phyloP scores from a whole-genome alignment of 805 yeast species.

The Myxozyma neotropica region DNA sequence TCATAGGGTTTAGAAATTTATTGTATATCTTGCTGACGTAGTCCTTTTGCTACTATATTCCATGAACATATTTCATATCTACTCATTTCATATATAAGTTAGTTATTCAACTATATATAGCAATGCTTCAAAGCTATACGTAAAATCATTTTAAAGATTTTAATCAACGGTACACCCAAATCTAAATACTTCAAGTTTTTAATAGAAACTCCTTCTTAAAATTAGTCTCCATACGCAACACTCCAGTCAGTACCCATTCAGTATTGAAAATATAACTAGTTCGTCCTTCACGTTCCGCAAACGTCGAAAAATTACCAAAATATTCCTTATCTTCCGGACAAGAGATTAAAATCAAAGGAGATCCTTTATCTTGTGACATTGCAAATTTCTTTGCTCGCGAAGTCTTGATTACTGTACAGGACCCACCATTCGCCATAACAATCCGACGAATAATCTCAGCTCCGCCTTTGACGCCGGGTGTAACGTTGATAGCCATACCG shows the following conservation, averaged over 20 bases:
- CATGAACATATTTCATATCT: too few species aligned
- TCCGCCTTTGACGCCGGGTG: slow-evolving; percentile 64
- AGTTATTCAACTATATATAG: too few species aligned
- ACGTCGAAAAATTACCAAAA: slow-evolving; percentile 14
- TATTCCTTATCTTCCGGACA: slow-evolving; percentile 30
- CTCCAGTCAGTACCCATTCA: slow-evolving; percentile 37
- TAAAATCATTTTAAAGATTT: too few species aligned
- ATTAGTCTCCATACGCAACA: slow-evolving; percentile 32
- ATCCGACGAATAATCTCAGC: slow-evolving; percentile 57
- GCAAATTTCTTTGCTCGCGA: slow-evolving; percentile 31
- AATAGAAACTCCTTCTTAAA: slow-evolving; percentile 28
- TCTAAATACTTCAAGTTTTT: neutral
- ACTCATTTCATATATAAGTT: too few species aligned
- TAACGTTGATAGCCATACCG: slow-evolving; percentile 55
- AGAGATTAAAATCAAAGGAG: slow-evolving; percentile 32
- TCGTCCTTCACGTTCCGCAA: slow-evolving; percentile 15
- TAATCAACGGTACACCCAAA: too few species aligned
- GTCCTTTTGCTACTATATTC: too few species aligned
- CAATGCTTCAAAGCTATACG: too few species aligned
- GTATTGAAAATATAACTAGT: slow-evolving; percentile 23
- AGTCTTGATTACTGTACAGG: slow-evolving; percentile 40
- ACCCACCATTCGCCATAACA: slow-evolving; percentile 61
- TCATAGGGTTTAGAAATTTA: too few species aligned
- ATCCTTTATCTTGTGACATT: slow-evolving; percentile 1
- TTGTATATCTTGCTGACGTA: too few species aligned